Base-by-base conservation (phyloP, 495 filamentous ascomycete species). In the Neurospora sp. region DNA sequence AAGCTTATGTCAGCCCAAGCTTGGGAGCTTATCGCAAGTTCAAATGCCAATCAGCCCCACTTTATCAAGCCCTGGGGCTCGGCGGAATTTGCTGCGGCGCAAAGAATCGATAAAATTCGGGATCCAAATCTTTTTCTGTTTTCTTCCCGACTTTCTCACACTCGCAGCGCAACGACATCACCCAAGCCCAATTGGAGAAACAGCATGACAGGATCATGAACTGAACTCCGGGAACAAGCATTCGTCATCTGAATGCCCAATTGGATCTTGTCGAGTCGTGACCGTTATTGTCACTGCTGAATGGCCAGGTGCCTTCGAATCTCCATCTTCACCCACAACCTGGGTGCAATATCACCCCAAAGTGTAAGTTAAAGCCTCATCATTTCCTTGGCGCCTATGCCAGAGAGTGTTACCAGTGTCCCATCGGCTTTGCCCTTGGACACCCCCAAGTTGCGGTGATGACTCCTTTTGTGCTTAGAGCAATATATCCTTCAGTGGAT, bases 401-500 rank as follows among this genome's bases (percentile, higher is more conserved):
- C 1, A 31, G 9, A 7, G 42, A 37, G 44, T 44, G 71, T 42
- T 42, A 44, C 40, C 53, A 31, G 39, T 73, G n/a, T 42, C 71
- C n/a, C 39, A 27, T 71, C 38, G 68, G 39, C 69, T 53, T 45
- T 4, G 38, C 16, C 70, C 41, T 35, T 44, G 41, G 37, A n/a
- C 45, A 38, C 41, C 47, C 70, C 69, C 59, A 53, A 72, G 53
- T 83, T 81, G 85, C 86, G 80, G 76, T 90, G 89, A 90, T 90
- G 89, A 91, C 85, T 79, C 82, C 75, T 79, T 82, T 81, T 84
- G 81, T 81, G 81, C 86, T 83, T 85, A 90, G 87, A 87, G 80
- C 82, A 86, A 86, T 89, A 91, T 90, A 71, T 80, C 38, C 77
- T 80, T 92, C 93, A 89, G 89, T 81, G 85, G 83, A 89, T 65